Percentiles rank a stretch among this genome's conserved stretches.
phyloP scores from a whole-genome alignment of 1,284 basidiomycete species.

The Filobasidium uniguttulatum region DNA sequence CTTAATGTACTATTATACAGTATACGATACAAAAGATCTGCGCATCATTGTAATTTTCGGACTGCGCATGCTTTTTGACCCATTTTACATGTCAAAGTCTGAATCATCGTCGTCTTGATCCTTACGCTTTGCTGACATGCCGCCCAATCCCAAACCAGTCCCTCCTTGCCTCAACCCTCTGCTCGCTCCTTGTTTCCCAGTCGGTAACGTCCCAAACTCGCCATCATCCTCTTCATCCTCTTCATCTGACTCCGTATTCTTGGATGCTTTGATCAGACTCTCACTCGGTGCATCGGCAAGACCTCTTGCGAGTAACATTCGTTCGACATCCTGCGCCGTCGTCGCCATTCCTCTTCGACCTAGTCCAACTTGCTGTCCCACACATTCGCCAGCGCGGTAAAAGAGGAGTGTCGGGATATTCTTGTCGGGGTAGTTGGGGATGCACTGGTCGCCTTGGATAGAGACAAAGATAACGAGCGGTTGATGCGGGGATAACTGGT shows the following conservation, averaged over 20 bases:
- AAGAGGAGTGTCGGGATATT: constrained; percentile 84
- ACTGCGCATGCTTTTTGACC: neutral
- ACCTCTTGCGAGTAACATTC: constrained; percentile 25
- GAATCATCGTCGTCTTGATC: constrained; percentile 25
- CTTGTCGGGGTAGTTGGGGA: constrained; percentile 83
- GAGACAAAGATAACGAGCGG: constrained; percentile 91
- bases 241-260: constrained; percentile 23
- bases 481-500: constrained; percentile 61
- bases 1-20: neutral
- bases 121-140: constrained; percentile 11
- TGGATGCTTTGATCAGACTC: constrained; percentile 2
- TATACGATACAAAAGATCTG: neutral
- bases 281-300: constrained; percentile 26
- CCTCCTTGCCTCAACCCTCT: constrained; percentile 21
- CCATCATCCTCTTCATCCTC: constrained; percentile 15
- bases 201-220: constrained; percentile 23
- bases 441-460: constrained; percentile 90
- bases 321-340: constrained; percentile 49
- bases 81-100: constrained; percentile 32
- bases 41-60: neutral
- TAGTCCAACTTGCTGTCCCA: constrained; percentile 66
- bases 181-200: constrained; percentile 22
- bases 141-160: constrained; percentile 9
- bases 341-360: constrained; percentile 67
- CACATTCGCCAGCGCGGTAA: constrained; percentile 80